Base-by-base conservation (phyloP, 768 basidiomycete genomes). In the Suillus subalutaceus region DNA sequence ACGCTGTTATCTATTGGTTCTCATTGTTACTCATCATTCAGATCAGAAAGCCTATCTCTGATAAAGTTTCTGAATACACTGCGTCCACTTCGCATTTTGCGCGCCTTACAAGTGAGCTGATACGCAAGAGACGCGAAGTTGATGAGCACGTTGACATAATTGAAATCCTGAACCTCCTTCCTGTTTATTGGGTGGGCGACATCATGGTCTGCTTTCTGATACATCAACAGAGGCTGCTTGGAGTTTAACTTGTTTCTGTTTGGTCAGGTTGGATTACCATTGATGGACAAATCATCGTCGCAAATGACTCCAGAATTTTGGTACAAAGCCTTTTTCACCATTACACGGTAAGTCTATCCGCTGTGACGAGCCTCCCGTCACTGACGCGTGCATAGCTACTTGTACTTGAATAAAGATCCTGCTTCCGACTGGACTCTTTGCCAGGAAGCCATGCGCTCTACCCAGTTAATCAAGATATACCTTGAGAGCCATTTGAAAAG, bases 151-250 rank as follows among this genome's bases (percentile, higher is more conserved):
- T 70, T 65, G 2, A 77, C 72, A 30, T 57, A 35, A 38, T 62
- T 53, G 4, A 92, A 68, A 90, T 92, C 26, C 84, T 90, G 71
- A 89, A 92, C 67, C 72, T 82, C 35, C 65, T 90, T 46, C 86
- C 90, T 0, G 74, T 89, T 6, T 81, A 85, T 66, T 92, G 88
- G 89, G 80, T 88, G 37, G 83, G 83, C 12, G 79, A 84, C 40
- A 72, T 85, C 63, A 77, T 90, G 65, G 90, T 91, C 66, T 69
- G 88, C 68, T 10, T 10, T 53, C 26, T 4, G 2, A 37, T 15
- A 41, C 16, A n/a, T 40, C 46, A 9, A 15, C 52, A 43, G 58
- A 16, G 32, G 50, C 64, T 53, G 57, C 10, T 63, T 61, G 30
- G 30, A 40, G 16, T 41, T n/a, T 1, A 20, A 20, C 63, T 9